A percentile compares a stretch with the other conserved stretches of the same genome.
phyloP scores from a whole-genome alignment of 129 eudicot genomes.

The Tagetes patula region DNA sequence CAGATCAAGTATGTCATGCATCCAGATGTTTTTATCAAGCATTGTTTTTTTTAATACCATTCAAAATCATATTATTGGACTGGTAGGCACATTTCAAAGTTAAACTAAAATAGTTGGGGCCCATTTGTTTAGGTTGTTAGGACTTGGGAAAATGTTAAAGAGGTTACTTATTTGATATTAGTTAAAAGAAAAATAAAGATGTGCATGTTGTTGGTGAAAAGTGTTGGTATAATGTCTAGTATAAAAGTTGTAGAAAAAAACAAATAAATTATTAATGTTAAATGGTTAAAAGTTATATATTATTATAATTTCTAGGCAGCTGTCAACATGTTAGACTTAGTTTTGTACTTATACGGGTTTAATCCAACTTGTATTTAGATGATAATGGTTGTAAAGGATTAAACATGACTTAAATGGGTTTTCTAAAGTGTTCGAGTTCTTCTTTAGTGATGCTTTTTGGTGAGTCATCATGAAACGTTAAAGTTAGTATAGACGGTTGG shows the following conservation, averaged over 20 bases:
- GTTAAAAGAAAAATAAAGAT: background rate
- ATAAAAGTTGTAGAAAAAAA: background rate
- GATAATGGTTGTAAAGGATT: no score
- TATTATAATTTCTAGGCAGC: no score
- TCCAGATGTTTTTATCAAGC: conserved; percentile 13
- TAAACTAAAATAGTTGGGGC: background rate
- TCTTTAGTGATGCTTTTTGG: no score
- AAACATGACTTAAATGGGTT: no score
- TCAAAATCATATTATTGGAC: conserved; percentile 14
- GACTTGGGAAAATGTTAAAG: no score
- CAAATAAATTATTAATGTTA: background rate
- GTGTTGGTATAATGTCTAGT: background rate
- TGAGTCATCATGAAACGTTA: no score
- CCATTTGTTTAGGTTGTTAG: background rate
- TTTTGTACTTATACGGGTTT: no score
- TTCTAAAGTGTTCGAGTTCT: no score
- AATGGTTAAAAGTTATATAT: background rate
- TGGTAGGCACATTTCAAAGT: background rate
- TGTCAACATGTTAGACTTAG: no score
- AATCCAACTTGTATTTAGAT: no score
- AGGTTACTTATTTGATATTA: background rate
- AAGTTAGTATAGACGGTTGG: no score
- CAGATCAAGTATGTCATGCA: conserved; percentile 26
- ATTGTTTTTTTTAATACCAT: background rate
- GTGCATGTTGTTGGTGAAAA: background rate